phyloP scores from a whole-genome alignment of 192 early-diverging fungal genomes.

The Spinellus fusiger region DNA sequence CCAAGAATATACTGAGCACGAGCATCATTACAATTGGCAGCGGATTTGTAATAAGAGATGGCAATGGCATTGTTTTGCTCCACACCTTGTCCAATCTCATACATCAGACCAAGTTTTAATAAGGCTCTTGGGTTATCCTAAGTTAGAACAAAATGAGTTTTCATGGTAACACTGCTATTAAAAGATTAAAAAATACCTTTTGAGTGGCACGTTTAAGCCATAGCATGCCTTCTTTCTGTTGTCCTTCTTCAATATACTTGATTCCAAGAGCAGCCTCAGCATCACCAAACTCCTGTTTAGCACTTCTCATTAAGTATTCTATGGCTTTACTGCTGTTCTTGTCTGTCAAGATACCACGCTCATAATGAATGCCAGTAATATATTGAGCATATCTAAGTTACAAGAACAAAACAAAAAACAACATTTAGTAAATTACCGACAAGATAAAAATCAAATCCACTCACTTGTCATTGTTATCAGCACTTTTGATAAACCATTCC shows the following conservation, averaged over 20 bases:
- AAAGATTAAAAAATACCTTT: constrained; percentile 1
- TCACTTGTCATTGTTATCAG: constrained; percentile 28
- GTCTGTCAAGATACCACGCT: constrained; percentile 12
- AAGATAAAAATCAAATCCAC: background rate
- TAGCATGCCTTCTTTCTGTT: constrained; percentile 16
- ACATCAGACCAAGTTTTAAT: constrained; percentile 26
- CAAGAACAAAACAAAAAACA: constrained; percentile 5
- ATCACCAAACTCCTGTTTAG: constrained; percentile 27
- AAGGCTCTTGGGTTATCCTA: constrained; percentile 22
- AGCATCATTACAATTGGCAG: constrained; percentile 17
- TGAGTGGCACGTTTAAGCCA: constrained; percentile 28
- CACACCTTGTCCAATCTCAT: constrained; percentile 24
- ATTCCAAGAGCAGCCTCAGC: constrained; percentile 28
- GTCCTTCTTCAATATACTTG: constrained; percentile 11
- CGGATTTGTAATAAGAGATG: constrained; percentile 19
- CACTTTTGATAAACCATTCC: constrained; percentile 24
- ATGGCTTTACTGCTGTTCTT: constrained; percentile 14
- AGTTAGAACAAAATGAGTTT: background rate
- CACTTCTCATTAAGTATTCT: constrained; percentile 25
- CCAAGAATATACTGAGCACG: constrained; percentile 26
- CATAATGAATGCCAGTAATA: constrained; percentile 25
- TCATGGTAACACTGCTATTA: background rate
- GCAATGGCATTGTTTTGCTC: constrained; percentile 20
- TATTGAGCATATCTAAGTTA: constrained; percentile 23
- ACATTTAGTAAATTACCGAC: background rate